Conservation (phyloP, 2,329 filamentous ascomycete species). For the Rugonectria rugulosa region DNA sequence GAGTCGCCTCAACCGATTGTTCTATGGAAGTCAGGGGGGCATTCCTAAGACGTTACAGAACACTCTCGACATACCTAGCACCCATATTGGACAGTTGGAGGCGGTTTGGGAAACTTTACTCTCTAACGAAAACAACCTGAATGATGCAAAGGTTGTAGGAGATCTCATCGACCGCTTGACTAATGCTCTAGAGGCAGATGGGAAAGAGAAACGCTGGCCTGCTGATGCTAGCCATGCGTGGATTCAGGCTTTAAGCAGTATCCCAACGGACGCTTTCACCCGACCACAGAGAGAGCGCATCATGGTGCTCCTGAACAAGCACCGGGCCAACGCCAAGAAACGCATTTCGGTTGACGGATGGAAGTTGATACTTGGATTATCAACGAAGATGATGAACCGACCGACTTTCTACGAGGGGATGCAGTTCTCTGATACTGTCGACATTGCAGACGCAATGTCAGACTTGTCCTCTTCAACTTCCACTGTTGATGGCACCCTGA, state of each 20-base stretch:
- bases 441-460: slow-evolving; percentile 45
- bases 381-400: slow-evolving; percentile 58
- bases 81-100: slow-evolving; percentile 24
- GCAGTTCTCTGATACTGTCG: slow-evolving; percentile 48
- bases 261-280: slow-evolving; percentile 50
- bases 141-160: slow-evolving; percentile 42
- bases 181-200: slow-evolving; percentile 38
- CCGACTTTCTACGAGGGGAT: slow-evolving; percentile 60
- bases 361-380: slow-evolving; percentile 52
- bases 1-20: slow-evolving; percentile 42
- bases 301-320: slow-evolving; percentile 45
- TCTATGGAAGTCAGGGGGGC: slow-evolving; percentile 33
- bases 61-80: slow-evolving; percentile 30
- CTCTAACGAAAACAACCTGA: slow-evolving; percentile 49
- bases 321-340: slow-evolving; percentile 37
- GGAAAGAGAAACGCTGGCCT: slow-evolving; percentile 44
- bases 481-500: slow-evolving; percentile 34
- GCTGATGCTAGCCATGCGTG: slow-evolving; percentile 39
- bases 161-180: slow-evolving; percentile 45
- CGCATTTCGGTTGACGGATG: slow-evolving; percentile 41
- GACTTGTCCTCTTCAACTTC: slow-evolving; percentile 35
- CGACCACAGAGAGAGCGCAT: slow-evolving; percentile 54
- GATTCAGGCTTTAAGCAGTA: slow-evolving; percentile 43
- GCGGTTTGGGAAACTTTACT: slow-evolving; percentile 43
- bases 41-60: slow-evolving; percentile 38